Evolutionary conservation across 2,329 filamentous ascomycete genomes (phyloP).

Genomic region (Claviceps monticola): DNA sequence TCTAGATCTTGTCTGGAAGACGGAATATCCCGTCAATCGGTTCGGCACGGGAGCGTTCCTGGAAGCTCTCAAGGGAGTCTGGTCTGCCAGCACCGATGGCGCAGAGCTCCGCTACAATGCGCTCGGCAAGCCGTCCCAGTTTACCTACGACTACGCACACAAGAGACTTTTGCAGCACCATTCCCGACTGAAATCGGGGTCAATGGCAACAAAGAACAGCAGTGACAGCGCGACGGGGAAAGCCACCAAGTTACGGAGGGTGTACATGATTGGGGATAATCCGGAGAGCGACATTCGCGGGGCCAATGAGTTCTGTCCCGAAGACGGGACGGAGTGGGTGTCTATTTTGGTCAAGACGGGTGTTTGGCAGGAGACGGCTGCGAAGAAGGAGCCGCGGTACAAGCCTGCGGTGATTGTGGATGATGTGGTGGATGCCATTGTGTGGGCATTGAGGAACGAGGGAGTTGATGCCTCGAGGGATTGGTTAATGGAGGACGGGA

Average conservation of each 20-base stretch:
- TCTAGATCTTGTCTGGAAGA: conserved; percentile 80
- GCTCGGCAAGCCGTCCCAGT: conserved; percentile 69
- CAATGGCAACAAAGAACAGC: conserved; percentile 6
- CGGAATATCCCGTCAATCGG: conserved; percentile 69
- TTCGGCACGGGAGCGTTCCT: conserved; percentile 88
- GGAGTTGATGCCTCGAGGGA: conserved; percentile 23
- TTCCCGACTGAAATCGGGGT: conserved; percentile 12
- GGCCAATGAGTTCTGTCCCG: conserved; percentile 60
- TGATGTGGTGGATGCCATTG: conserved; percentile 63
- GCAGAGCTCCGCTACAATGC: conserved; percentile 46
- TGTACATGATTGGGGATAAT: conserved; percentile 93
- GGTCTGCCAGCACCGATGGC: conserved; percentile 56
- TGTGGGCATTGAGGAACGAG: conserved; percentile 56
- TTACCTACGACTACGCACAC: conserved; percentile 68
- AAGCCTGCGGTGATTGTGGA: conserved; percentile 53
- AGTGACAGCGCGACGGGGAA: conserved; percentile 13
- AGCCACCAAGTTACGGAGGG: conserved; percentile 53
- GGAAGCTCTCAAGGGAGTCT: conserved; percentile 67
- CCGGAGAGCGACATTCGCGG: conserved; percentile 83
- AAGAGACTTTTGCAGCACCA: conserved; percentile 51
- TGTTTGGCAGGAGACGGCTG: conserved; percentile 43
- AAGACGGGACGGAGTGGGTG: conserved; percentile 57
- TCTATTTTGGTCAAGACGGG: conserved; percentile 70
- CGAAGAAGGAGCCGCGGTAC: conserved; percentile 37
- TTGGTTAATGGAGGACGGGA: conserved; percentile 11